Percentiles rank a stretch among this genome's conserved stretches.
These are phyloP conservation scores for Alternaria ethzedia DNA, from an alignment of 2,329 filamentous ascomycete species.

Conservation along the genomic window DNA sequence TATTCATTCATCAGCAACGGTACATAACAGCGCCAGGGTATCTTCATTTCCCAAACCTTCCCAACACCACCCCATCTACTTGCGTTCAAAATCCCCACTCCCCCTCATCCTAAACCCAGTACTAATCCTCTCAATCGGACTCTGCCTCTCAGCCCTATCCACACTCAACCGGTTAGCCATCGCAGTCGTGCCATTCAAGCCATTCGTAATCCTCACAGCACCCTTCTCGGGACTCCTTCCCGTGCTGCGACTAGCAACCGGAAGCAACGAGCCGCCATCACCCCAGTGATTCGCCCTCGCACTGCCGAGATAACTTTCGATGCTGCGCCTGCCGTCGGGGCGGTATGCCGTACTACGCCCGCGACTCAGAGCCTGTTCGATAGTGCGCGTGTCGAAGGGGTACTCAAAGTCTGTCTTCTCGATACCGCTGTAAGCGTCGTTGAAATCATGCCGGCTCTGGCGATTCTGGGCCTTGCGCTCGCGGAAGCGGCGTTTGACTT, in stretches of 20 bases:
- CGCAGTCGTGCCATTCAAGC: slow-evolving; percentile 13
- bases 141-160: slow-evolving; percentile 24
- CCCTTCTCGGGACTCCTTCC: slow-evolving; percentile 22
- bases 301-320: slow-evolving; percentile 38
- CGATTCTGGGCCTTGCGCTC: slow-evolving; percentile 3
- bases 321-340: slow-evolving; percentile 29
- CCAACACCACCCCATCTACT: background rate
- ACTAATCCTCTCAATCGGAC: slow-evolving; percentile 35
- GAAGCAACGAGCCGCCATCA: slow-evolving; percentile 23
- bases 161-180: slow-evolving; percentile 24
- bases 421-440: background rate
- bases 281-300: slow-evolving; percentile 13
- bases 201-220: slow-evolving; percentile 11
- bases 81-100: slow-evolving; percentile 38
- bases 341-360: slow-evolving; percentile 32
- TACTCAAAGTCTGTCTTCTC: slow-evolving; percentile 25
- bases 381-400: slow-evolving; percentile 27
- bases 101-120: slow-evolving; percentile 44
- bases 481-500: slow-evolving; percentile 26
- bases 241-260: slow-evolving; percentile 44
- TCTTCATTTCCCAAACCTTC: background rate
- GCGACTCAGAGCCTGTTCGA: slow-evolving; percentile 38
- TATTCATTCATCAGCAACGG: background rate
- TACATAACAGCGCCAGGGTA: background rate
- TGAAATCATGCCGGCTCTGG: background rate